Percentiles rank a stretch among this genome's conserved stretches.
Conservation (phyloP, 1,139 yeast genomes). For the Petasospora fabianii region DNA sequence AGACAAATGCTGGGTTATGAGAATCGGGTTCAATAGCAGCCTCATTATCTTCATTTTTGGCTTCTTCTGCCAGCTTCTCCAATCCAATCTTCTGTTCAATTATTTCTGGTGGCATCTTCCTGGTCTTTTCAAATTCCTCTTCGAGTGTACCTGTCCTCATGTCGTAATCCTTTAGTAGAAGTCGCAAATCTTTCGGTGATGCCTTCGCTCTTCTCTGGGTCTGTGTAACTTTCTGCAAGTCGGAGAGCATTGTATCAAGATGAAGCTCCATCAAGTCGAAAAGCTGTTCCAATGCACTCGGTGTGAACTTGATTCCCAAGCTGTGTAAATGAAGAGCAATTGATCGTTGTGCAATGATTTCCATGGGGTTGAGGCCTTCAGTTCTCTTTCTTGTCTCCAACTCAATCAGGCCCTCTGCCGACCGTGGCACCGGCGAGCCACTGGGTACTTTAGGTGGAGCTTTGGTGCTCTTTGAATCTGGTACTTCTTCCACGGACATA, state of each 20-base stretch:
- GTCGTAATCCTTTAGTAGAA: constrained; percentile 44
- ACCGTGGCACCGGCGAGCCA: constrained; percentile 1
- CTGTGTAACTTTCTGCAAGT: constrained; percentile 52
- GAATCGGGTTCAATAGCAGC: constrained; percentile 24
- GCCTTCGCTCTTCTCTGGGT: constrained; percentile 68
- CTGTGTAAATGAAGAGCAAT: constrained; percentile 37
- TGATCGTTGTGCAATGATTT: constrained; percentile 25
- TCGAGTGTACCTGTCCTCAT: constrained; percentile 45
- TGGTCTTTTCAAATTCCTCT: constrained; percentile 34
- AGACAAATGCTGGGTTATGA: constrained; percentile 38
- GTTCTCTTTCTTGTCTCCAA: constrained; percentile 3
- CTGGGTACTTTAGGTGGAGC: no score
- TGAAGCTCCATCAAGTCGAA: constrained; percentile 47
- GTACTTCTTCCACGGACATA: no score
- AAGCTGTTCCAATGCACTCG: constrained; percentile 45
- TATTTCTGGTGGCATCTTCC: constrained; percentile 18
- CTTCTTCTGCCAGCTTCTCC: constrained; percentile 15
- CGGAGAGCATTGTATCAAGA: constrained; percentile 43
- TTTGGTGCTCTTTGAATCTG: no score
- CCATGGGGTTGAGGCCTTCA: constrained; percentile 18
- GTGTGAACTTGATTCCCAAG: constrained; percentile 36
- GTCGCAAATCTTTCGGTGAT: constrained; percentile 51
- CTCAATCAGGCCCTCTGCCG: constrained; percentile 1
- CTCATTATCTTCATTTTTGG: neutral
- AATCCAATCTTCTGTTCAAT: constrained; percentile 13